phyloP scores from a whole-genome alignment of 306 rosid genomes.

The Casuarina glauca region DNA sequence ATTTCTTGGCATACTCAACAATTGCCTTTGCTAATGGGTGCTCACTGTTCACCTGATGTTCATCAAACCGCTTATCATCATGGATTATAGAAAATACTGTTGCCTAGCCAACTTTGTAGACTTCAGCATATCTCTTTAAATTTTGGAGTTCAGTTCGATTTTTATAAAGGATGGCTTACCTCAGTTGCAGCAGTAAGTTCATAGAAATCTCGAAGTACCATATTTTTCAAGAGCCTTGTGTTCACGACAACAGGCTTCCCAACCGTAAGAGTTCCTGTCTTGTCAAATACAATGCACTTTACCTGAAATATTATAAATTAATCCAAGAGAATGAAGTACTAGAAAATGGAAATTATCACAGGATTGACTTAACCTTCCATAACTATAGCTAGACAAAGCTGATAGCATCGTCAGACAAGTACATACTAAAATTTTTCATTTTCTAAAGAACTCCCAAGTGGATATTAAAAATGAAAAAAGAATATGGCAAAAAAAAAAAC shows the following conservation, averaged over 20 bases:
- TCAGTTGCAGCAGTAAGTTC: constrained; percentile 75
- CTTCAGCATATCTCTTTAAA: neutral
- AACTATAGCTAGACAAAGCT: constrained; percentile 21
- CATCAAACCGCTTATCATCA: neutral
- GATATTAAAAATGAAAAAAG: no score
- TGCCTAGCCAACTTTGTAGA: neutral
- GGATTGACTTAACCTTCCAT: constrained; percentile 4
- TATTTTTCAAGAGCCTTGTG: constrained; percentile 40
- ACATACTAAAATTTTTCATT: neutral
- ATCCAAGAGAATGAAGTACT: neutral
- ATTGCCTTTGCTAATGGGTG: constrained; percentile 87
- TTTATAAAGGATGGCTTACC: constrained; percentile 32
- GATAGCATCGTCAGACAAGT: neutral
- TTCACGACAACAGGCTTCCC: constrained; percentile 78
- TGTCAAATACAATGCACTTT: constrained; percentile 79
- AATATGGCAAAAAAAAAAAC: neutral
- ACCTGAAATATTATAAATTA: constrained; percentile 42
- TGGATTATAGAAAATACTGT: neutral
- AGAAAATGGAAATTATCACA: neutral
- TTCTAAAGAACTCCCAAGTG: neutral
- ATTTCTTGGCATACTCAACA: constrained; percentile 62
- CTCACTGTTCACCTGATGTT: constrained; percentile 75
- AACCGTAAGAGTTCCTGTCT: constrained; percentile 84
- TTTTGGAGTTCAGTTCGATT: neutral
- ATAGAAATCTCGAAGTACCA: constrained; percentile 44